A percentile compares a stretch with the other conserved stretches of the same genome.
These are phyloP conservation scores for Nyssa sinensis DNA, from an alignment of 148 eudicot genomes.

Conservation along the genomic window DNA sequence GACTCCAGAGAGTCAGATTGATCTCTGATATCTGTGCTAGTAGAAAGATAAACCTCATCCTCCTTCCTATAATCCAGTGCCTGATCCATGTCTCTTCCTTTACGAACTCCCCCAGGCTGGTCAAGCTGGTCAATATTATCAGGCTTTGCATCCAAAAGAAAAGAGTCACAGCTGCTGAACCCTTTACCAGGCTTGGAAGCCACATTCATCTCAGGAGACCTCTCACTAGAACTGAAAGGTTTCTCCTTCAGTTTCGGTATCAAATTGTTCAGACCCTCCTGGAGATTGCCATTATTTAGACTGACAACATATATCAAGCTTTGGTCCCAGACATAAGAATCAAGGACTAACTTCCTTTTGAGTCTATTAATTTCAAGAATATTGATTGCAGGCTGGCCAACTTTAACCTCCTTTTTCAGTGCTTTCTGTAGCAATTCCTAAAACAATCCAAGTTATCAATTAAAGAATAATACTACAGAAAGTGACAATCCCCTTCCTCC, in stretches of 20 bases:
- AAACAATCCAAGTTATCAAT: conserved; percentile 16
- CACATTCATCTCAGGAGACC: conserved; percentile 12
- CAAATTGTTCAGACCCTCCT: conserved; percentile 12
- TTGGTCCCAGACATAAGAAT: conserved; percentile 90
- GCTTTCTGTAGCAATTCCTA: conserved; percentile 65
- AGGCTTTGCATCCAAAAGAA: conserved; percentile 27
- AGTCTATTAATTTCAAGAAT: conserved; percentile 81
- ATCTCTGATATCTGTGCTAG: conserved; percentile 22
- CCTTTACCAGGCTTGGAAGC: conserved; percentile 25
- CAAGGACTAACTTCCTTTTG: conserved; percentile 73
- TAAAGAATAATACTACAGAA: no score
- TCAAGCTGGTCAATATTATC: conserved; percentile 18
- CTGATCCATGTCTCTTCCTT: conserved; percentile 22
- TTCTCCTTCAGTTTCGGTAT: conserved; percentile 26
- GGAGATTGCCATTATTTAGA: conserved; percentile 30
- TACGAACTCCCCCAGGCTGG: conserved; percentile 25
- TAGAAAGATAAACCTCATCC: conserved; percentile 27
- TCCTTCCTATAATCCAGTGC: conserved; percentile 25
- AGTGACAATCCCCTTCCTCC: no score
- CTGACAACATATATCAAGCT: conserved; percentile 67
- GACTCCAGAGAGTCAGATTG: conserved; percentile 37
- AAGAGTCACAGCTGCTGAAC: conserved; percentile 33
- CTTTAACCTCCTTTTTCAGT: conserved; percentile 42
- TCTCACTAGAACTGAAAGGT: conserved; percentile 25
- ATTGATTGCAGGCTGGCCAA: conserved; percentile 60